Evolutionary conservation across 2,329 filamentous ascomycete genomes (phyloP).

Genomic region (Colletotrichum spaethianum): DNA sequence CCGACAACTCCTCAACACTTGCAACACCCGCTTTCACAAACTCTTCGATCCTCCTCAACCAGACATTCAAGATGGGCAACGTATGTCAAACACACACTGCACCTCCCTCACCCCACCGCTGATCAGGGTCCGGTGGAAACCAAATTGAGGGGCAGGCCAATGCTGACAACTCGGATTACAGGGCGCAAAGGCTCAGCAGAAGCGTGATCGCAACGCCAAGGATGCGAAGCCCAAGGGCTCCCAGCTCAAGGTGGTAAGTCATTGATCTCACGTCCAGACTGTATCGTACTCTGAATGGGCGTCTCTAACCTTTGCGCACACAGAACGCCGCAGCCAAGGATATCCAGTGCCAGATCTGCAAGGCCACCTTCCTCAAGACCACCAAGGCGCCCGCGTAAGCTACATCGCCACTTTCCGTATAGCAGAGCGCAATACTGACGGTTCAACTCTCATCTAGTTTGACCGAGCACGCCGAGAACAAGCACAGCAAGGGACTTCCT

Average conservation of each 20-base stretch:
- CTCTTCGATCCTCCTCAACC: neutral
- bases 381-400: slow-evolving; percentile 79
- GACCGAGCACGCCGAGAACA: slow-evolving; percentile 80
- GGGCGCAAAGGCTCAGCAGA: slow-evolving; percentile 78
- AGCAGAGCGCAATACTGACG: slow-evolving; percentile 25
- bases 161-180: slow-evolving; percentile 46
- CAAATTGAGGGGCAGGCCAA: slow-evolving; percentile 33
- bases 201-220: slow-evolving; percentile 80
- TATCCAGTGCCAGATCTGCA: slow-evolving; percentile 84
- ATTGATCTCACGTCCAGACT: neutral
- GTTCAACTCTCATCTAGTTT: slow-evolving; percentile 60
- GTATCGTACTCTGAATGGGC: neutral
- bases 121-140: slow-evolving; percentile 41
- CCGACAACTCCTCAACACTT: neutral
- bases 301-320: slow-evolving; percentile 40
- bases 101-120: slow-evolving; percentile 31
- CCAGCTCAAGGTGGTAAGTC: slow-evolving; percentile 76
- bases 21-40: neutral
- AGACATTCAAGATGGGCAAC: slow-evolving; percentile 41
- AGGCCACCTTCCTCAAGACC: slow-evolving; percentile 84
- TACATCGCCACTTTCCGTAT: neutral
- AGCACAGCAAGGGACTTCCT: slow-evolving; percentile 79
- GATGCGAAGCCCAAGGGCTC: slow-evolving; percentile 70
- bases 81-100: slow-evolving; percentile 35
- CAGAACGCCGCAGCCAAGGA: slow-evolving; percentile 82